Conservation (phyloP, 2,329 filamentous ascomycete species). For the Sporothrix dimorphospora region DNA sequence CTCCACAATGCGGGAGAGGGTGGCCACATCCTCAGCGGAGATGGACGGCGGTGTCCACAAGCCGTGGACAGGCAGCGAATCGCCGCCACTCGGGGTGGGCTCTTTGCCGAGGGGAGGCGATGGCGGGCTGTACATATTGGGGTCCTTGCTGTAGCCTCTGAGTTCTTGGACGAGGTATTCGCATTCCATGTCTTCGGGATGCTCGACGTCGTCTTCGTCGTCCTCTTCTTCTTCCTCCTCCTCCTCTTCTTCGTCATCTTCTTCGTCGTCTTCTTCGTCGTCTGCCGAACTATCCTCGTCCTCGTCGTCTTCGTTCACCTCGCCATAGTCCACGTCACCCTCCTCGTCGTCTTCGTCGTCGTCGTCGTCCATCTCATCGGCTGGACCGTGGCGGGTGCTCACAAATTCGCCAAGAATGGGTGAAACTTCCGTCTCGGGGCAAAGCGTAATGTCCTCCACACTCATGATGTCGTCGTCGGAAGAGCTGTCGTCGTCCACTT, state of each 20-base stretch:
- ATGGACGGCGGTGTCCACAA: background rate
- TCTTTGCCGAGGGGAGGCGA: background rate
- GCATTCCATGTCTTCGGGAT: background rate
- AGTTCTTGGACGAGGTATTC: conserved; percentile 19
- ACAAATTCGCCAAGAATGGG: background rate
- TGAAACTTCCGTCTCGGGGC: background rate
- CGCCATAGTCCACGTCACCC: background rate
- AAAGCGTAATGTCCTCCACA: background rate
- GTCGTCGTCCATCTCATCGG: background rate
- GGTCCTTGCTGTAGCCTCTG: background rate
- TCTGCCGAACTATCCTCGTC: background rate
- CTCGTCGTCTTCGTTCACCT: background rate
- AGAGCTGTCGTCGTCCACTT: background rate
- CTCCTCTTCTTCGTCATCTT: background rate
- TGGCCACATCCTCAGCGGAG: background rate
- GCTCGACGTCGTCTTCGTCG: background rate
- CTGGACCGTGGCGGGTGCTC: background rate
- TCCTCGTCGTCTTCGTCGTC: conserved; percentile 6
- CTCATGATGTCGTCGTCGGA: background rate
- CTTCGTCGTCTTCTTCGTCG: background rate
- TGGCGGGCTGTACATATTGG: too few species aligned
- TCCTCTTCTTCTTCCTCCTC: background rate
- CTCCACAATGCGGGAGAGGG: background rate
- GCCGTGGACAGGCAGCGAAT: background rate
- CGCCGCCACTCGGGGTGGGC: background rate